Conservation (phyloP, 768 basidiomycete genomes). For the Lyophyllum semitale region DNA sequence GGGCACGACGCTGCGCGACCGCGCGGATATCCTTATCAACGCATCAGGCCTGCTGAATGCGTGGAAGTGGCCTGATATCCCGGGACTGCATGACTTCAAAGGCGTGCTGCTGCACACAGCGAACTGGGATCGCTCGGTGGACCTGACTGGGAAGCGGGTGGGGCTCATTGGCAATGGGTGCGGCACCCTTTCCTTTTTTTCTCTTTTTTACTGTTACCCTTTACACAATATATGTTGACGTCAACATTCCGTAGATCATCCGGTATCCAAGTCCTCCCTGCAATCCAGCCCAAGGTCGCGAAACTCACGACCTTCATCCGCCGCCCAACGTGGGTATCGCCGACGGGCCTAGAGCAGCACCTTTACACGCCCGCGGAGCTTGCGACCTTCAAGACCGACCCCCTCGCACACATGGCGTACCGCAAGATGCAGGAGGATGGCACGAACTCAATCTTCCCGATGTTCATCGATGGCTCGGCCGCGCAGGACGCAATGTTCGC, state of each 20-base stretch:
- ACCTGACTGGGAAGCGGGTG: conserved; percentile 36
- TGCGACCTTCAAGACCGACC: conserved; percentile 35
- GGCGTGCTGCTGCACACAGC: conserved; percentile 38
- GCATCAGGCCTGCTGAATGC: too few species aligned
- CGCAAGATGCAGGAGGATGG: too few species aligned
- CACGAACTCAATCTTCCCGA: conserved; percentile 34
- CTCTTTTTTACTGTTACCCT: too few species aligned
- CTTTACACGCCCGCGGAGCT: too few species aligned
- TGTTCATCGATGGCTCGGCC: conserved; percentile 30
- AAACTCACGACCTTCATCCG: too few species aligned
- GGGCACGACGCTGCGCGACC: too few species aligned
- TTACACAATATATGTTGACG: too few species aligned
- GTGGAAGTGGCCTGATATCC: conserved; percentile 41
- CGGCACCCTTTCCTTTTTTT: background rate
- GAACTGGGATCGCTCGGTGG: conserved; percentile 25
- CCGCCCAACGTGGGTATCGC: conserved; percentile 32
- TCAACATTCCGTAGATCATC: conserved; percentile 26
- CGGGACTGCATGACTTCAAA: conserved; percentile 32
- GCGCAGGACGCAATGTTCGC: conserved; percentile 30
- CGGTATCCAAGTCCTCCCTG: too few species aligned
- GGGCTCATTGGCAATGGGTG: conserved; percentile 34
- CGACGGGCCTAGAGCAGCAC: conserved; percentile 26
- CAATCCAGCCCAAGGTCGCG: too few species aligned
- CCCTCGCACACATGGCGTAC: conserved; percentile 40
- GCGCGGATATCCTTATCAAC: conserved; percentile 35